phyloP scores from a whole-genome alignment of 2,329 filamentous ascomycete genomes.

The Trichoderma harzianum region DNA sequence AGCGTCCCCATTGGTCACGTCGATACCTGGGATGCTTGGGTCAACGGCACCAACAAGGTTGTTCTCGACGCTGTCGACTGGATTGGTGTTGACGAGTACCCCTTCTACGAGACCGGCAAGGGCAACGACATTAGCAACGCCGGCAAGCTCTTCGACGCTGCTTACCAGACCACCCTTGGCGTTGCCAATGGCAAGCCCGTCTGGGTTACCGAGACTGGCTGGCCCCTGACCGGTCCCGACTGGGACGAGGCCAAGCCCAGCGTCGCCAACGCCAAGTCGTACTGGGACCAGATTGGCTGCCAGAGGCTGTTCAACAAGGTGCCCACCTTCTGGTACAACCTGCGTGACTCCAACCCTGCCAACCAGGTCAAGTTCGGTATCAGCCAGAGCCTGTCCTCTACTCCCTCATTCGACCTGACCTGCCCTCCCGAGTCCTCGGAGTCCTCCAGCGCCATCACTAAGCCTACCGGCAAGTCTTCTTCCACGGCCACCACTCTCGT shows the following conservation, averaged over 20 bases:
- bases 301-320: conserved; percentile 52
- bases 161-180: conserved; percentile 42
- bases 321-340: conserved; percentile 60
- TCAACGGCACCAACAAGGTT: conserved; percentile 54
- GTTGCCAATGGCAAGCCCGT: conserved; percentile 52
- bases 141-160: conserved; percentile 51
- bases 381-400: conserved; percentile 51
- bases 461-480: conserved; percentile 8
- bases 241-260: conserved; percentile 55
- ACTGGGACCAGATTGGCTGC: conserved; percentile 63
- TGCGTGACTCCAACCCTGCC: conserved; percentile 59
- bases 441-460: conserved; percentile 1
- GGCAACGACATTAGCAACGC: conserved; percentile 55
- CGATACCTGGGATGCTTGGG: conserved; percentile 65
- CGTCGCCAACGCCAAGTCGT: conserved; percentile 57
- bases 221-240: conserved; percentile 54
- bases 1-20: conserved; percentile 60
- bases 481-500: conserved; percentile 9
- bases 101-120: conserved; percentile 60
- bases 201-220: conserved; percentile 64
- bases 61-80: conserved; percentile 63
- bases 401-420: conserved; percentile 50
- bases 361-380: conserved; percentile 58
- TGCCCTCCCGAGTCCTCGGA: conserved; percentile 43
- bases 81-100: conserved; percentile 63